phyloP scores from a whole-genome alignment of 805 yeast species.

The Metschnikowia colocasiae region DNA sequence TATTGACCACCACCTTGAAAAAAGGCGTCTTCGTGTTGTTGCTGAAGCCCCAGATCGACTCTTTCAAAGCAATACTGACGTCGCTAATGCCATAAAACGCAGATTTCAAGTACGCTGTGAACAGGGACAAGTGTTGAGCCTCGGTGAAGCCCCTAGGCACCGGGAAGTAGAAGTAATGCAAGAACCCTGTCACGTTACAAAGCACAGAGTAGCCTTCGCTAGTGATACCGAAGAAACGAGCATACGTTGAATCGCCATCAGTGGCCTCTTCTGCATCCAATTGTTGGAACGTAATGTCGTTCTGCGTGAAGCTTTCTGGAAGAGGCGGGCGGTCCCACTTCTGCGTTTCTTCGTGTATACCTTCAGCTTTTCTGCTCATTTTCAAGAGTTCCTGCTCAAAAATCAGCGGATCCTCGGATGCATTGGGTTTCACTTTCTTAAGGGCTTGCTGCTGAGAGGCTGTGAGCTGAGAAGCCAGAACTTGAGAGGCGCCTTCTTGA shows the following conservation, averaged over 20 bases:
- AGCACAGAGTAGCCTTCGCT: conserved; percentile 81
- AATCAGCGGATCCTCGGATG: conserved; percentile 35
- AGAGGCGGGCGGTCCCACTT: conserved; percentile 55
- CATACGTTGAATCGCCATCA: conserved; percentile 54
- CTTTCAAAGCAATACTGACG: conserved; percentile 65
- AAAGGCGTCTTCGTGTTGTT: conserved; percentile 78
- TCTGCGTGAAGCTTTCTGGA: conserved; percentile 41
- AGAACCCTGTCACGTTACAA: conserved; percentile 85
- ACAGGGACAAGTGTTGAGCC: conserved; percentile 47
- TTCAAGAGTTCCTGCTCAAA: conserved; percentile 18
- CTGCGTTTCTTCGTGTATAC: conserved; percentile 34
- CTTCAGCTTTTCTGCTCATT: conserved; percentile 19
- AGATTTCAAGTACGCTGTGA: conserved; percentile 44
- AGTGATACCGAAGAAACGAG: conserved; percentile 91
- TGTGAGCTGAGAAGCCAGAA: conserved; percentile 23
- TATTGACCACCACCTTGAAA: conserved; percentile 64
- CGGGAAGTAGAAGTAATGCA: conserved; percentile 88
- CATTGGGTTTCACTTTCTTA: conserved; percentile 35
- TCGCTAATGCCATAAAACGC: conserved; percentile 57
- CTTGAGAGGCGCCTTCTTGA: conserved; percentile 2
- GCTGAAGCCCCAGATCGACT: conserved; percentile 90
- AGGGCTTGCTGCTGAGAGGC: conserved; percentile 30
- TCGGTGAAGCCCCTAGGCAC: conserved; percentile 74
- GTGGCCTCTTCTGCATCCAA: conserved; percentile 88
- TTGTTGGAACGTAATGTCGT: conserved; percentile 78